phyloP scores from a whole-genome alignment of 176 grass and related monocot genomes.

The Paspalum notatum region DNA sequence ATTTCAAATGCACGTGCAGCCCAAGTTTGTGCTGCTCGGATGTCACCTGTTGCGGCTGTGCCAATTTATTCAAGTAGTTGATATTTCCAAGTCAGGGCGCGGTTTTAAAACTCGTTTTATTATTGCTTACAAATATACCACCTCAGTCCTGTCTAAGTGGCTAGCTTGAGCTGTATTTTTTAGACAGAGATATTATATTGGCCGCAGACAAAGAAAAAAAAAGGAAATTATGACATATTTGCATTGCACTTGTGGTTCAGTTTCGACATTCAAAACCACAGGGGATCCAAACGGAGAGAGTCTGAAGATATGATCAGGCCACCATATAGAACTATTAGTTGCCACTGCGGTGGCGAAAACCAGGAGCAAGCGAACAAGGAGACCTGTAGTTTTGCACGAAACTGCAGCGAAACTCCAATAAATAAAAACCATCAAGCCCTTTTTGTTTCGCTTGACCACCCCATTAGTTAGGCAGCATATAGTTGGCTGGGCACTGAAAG shows the following conservation, averaged over 20 bases:
- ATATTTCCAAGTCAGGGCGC: neutral
- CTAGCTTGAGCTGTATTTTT: no score
- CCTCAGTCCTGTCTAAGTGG: no score
- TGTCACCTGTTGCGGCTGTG: neutral
- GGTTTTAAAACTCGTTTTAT: neutral
- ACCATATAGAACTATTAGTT: no score
- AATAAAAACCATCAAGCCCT: neutral
- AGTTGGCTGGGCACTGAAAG: neutral
- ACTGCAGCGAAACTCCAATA: neutral
- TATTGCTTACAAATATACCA: neutral
- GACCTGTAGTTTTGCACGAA: conserved; percentile 21
- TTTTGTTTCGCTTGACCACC: no score
- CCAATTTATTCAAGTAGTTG: neutral
- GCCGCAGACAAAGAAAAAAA: neutral
- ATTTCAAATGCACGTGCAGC: neutral
- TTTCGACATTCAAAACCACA: neutral
- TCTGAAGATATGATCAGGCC: neutral
- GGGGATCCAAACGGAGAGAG: neutral
- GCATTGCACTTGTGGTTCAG: neutral
- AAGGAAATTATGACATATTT: neutral
- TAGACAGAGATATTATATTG: no score
- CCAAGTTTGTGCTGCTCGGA: neutral
- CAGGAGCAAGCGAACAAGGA: neutral
- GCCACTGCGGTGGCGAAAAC: neutral
- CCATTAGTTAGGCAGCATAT: neutral